Evolutionary conservation across 176 grass and related monocot species (phyloP).

Genomic region (Carex myosuroides): DNA sequence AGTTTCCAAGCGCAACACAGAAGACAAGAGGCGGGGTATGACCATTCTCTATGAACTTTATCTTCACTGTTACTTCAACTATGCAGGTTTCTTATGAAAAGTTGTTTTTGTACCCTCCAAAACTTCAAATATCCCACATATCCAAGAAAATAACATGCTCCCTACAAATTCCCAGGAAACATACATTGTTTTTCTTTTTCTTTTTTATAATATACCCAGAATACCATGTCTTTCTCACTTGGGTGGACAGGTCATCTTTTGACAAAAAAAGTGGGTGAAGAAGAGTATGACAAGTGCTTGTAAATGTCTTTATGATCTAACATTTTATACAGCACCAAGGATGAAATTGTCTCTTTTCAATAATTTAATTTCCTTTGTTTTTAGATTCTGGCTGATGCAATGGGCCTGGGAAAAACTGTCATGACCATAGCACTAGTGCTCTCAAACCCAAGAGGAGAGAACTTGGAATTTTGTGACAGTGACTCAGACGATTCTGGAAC

Average conservation of each 20-base stretch:
- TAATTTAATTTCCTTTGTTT: conserved; percentile 23
- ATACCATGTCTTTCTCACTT: background rate
- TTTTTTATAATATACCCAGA: background rate
- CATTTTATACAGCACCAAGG: background rate
- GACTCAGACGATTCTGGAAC: background rate
- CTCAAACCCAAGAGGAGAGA: conserved; percentile 48
- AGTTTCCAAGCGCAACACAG: conserved; percentile 61
- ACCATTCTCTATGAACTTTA: conserved; percentile 24
- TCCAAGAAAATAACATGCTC: background rate
- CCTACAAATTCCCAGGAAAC: background rate
- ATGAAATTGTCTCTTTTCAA: conserved; percentile 3
- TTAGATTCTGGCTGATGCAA: conserved; percentile 86
- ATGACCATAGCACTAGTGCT: conserved; percentile 91
- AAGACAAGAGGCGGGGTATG: conserved; percentile 74
- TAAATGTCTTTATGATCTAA: background rate
- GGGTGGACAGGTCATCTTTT: background rate
- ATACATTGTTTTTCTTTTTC: background rate
- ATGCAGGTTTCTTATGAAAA: background rate
- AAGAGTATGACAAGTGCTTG: background rate
- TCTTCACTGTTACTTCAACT: background rate
- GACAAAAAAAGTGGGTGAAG: background rate
- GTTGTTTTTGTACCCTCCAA: background rate
- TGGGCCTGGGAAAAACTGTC: conserved; percentile 96
- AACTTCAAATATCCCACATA: background rate
- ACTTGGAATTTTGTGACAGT: conserved; percentile 24